Evolutionary conservation across 2,329 filamentous ascomycete genomes (phyloP).

Genomic region (Ascochyta pisi): DNA sequence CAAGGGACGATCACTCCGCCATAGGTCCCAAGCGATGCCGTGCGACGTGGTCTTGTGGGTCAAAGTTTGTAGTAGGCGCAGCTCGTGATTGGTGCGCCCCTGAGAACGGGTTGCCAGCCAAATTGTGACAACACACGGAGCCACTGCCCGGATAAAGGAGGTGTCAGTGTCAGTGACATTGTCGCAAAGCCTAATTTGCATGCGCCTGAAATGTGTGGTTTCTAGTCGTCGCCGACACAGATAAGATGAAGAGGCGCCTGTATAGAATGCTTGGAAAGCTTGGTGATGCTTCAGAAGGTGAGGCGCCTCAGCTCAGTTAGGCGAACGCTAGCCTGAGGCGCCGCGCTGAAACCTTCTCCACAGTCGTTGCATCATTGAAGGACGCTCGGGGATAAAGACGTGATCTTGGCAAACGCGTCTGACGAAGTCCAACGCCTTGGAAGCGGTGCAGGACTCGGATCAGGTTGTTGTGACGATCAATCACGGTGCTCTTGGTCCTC

Average conservation of each 20-base stretch:
- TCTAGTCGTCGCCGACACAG: not conserved
- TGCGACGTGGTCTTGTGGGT: conserved; percentile 17
- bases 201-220: not conserved
- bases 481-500: not conserved
- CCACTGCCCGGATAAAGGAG: conserved; percentile 4
- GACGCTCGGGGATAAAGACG: not conserved
- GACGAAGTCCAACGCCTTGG: not conserved
- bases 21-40: conserved; percentile 11
- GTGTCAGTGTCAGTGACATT: conserved; percentile 5
- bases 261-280: conserved; percentile 23
- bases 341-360: conserved; percentile 3
- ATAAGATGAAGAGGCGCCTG: not conserved
- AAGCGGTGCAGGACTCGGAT: not conserved
- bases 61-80: not conserved
- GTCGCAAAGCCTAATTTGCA: not conserved
- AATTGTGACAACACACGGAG: conserved; percentile 8
- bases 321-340: not conserved
- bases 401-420: not conserved
- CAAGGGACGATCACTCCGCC: conserved; percentile 17
- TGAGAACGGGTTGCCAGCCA: conserved; percentile 5
- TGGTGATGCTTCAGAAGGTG: conserved; percentile 16
- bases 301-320: not conserved
- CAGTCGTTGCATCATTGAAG: conserved; percentile 16
- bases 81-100: conserved; percentile 13
- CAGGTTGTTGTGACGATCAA: not conserved